Evolutionary conservation across 148 eudicot genomes (phyloP).

Genomic region (Fagopyrum tataricum): DNA sequence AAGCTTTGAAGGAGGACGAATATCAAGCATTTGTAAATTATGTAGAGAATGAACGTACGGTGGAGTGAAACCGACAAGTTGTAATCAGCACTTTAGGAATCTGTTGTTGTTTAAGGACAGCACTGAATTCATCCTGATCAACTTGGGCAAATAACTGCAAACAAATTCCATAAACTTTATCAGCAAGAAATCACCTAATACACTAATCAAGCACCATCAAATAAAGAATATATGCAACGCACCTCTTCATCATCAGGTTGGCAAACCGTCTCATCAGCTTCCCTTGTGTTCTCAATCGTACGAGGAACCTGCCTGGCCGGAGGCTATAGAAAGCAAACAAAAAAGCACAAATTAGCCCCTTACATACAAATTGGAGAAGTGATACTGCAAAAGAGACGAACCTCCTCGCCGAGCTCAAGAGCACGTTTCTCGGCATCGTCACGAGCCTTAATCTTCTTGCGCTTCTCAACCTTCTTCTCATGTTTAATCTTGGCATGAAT

Average conservation of each 20-base stretch:
- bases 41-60: constrained; percentile 35
- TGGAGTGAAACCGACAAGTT: constrained; percentile 76
- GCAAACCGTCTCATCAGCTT: constrained; percentile 81
- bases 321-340: constrained; percentile 32
- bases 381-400: constrained; percentile 12
- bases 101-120: constrained; percentile 43
- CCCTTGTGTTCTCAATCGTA: constrained; percentile 86
- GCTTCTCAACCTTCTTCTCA: constrained; percentile 70
- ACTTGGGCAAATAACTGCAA: constrained; percentile 79
- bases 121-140: constrained; percentile 78
- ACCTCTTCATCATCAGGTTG: constrained; percentile 95
- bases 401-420: constrained; percentile 94
- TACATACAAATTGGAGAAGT: not conserved
- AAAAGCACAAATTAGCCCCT: not conserved
- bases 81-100: constrained; percentile 77
- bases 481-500: constrained; percentile 70
- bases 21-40: not conserved
- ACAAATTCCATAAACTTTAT: not conserved
- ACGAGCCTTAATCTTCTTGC: constrained; percentile 63
- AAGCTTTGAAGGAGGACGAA: not conserved
- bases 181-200: not conserved
- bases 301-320: constrained; percentile 64
- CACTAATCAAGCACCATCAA: not conserved
- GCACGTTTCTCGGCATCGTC: constrained; percentile 67
- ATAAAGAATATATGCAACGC: not conserved